Conservation (phyloP, 257 asterid species). For the Haberlea rhodopensis region DNA sequence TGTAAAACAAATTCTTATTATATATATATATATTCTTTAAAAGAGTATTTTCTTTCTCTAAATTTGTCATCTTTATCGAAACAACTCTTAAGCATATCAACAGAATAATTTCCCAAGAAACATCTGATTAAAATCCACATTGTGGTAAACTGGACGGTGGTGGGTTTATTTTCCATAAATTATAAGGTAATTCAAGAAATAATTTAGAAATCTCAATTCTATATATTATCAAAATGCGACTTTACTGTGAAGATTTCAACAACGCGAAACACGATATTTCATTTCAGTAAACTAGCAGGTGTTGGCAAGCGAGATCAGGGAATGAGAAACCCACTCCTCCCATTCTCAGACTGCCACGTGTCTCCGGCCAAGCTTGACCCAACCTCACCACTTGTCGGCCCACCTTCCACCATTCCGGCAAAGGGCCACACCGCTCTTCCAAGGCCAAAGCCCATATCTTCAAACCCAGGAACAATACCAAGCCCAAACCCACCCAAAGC, state of each 20-base stretch:
- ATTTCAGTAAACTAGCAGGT: conserved; percentile 50
- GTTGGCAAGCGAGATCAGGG: conserved; percentile 76
- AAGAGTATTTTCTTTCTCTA: too few species aligned
- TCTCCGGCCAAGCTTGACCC: conserved; percentile 28
- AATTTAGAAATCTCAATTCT: too few species aligned
- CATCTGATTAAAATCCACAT: too few species aligned
- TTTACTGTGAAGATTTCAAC: too few species aligned
- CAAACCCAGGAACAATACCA: conserved; percentile 47
- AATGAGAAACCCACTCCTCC: conserved; percentile 47
- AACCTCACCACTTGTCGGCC: conserved; percentile 27
- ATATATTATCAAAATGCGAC: too few species aligned
- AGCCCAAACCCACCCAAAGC: conserved; percentile 65
- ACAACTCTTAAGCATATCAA: too few species aligned
- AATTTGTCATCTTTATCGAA: too few species aligned
- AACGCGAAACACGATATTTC: conserved; percentile 10
- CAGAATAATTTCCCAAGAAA: too few species aligned
- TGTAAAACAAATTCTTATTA: too few species aligned
- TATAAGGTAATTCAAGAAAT: too few species aligned
- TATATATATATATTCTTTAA: too few species aligned
- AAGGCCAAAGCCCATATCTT: conserved; percentile 63
- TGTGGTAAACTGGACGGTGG: too few species aligned
- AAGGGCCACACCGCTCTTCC: conserved; percentile 68
- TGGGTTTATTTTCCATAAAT: background rate
- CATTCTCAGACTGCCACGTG: conserved; percentile 74
- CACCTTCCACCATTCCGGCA: conserved; percentile 46